Evolutionary conservation across 768 basidiomycete genomes (phyloP), one percentile per base, ranked within the genome.

Genomic region (Astraeus odoratus): DNA sequence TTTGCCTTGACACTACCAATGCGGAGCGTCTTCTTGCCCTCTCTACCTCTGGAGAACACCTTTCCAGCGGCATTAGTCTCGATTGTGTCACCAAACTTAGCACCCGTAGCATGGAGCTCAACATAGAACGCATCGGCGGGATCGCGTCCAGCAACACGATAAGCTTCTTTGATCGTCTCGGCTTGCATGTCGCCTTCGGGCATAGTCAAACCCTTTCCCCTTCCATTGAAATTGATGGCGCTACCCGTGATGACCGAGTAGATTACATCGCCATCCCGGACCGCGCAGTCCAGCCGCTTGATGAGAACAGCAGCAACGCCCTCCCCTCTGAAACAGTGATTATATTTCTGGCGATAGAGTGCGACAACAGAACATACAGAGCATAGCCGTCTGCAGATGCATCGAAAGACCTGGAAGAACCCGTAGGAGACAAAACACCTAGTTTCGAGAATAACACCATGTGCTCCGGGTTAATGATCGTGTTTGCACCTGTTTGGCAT

Each of bases 91-190:
- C 74, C 76, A 24, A 57, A 63, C 29, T 69, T 65, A 3, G 76
- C 76, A 59, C 60, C 74, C n/a, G 76, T 76, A 16, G 71, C 73
- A 46, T 78, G 76, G 9, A 73, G 48, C 51, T 77, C 76, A 0
- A 77, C 62, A 48, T 63, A 77, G 46, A 75, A 74, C 3, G 71
- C 70, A 20, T 76, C 72, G 1, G 52, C 48, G 4, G 64, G 67
- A 33, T 64, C 53, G 45, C 55, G 52, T 12, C 48, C 46, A 6
- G 65, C 62, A 12, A 51, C 41, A 5, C 52, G 51, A 41, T 64
- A 67, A 3, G 67, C 66, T 15, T 55, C 55, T 44, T 49, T 59
- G 43, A 67, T 68, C 23, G 64, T 63, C 35, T 56, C 54, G 3
- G 55, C 56, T 46, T 67, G 66, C 47, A 59, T 59, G 43, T 61